Evolutionary conservation across 805 yeast species (phyloP), one percentile per base, ranked within the genome.

Genomic region (Wickerhamiella parazyma): DNA sequence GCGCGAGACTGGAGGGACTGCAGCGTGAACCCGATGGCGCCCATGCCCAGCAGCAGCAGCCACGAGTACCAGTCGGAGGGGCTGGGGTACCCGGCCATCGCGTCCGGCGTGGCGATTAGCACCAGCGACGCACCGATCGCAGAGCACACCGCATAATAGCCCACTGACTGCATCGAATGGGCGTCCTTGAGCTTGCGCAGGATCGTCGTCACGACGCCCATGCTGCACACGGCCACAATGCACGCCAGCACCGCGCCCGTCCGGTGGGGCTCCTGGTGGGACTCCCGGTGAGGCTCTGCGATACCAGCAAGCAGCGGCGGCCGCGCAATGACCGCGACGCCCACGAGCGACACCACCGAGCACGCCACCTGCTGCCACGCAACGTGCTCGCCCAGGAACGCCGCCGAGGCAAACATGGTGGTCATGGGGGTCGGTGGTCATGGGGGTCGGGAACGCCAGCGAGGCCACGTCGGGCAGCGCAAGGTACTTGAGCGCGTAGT

Each of bases 1-100:
- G 95, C 95, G 6, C 83, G 75, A 0, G 95, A 82, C 38, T 82
- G 61, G 29, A 78, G 63, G 53, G 76, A 78, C 59, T 86, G 96
- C 78, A 80, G 80, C 47, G 76, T 62, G 60, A 86, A 87, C 0
- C 96, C 96, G 41, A 81, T 69, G 1, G 78, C 48, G 2, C 95
- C 94, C 47, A 84, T 69, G 18, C 70, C 57, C 1, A 63, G 44
- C 49, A 86, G 70, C 17, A 81, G 61, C 14, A 28, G 31, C 31
- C 31, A 28, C 31, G 31, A 28, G 3, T 4, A 11, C n/a, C 14
- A 11, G 16, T 28, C 31, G 14, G 3, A 12, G 8, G 8, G 8
- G 24, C 24, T 8, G 31, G 31, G 31, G 16, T 28, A 28, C 3
- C 6, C 16, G 3, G 14, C 16, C 16, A n/a, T 16, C 16, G 6